A percentile compares a stretch with the other conserved stretches of the same genome.
Evolutionary conservation across 768 basidiomycete genomes (phyloP).

Genomic region (Amanita inopinata): DNA sequence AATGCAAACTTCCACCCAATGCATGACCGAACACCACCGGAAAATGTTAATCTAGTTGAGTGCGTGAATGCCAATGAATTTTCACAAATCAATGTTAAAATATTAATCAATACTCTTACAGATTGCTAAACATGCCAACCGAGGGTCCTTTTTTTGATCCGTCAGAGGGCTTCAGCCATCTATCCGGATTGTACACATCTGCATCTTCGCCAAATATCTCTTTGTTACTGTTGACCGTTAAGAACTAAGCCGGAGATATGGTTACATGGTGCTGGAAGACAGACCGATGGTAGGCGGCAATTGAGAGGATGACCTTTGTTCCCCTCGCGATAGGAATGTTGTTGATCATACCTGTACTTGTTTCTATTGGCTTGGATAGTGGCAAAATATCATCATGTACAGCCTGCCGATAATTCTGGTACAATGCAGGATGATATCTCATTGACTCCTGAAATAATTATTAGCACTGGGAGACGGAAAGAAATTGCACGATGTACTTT

Average conservation of each 20-base stretch:
- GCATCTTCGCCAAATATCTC: slow-evolving; percentile 52
- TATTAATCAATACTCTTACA: slow-evolving; percentile 28
- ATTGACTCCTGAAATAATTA: slow-evolving; percentile 32
- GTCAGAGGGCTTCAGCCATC: slow-evolving; percentile 36
- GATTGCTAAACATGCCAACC: slow-evolving; percentile 37
- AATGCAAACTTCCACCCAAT: slow-evolving; percentile 45
- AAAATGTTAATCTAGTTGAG: slow-evolving; percentile 31
- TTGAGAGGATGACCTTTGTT: slow-evolving; percentile 40
- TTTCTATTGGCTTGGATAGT: slow-evolving; percentile 41
- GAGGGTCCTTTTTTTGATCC: slow-evolving; percentile 27
- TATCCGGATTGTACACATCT: slow-evolving; percentile 40
- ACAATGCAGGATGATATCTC: slow-evolving; percentile 43
- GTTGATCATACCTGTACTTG: slow-evolving; percentile 30
- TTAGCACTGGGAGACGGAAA: background rate
- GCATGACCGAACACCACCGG: slow-evolving; percentile 36
- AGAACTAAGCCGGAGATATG: background rate
- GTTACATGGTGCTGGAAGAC: background rate
- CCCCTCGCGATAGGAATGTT: slow-evolving; percentile 42
- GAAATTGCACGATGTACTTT: slow-evolving; percentile 22
- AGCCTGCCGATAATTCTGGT: slow-evolving; percentile 43
- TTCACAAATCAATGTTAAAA: background rate
- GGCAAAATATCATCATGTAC: slow-evolving; percentile 48
- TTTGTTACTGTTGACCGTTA: slow-evolving; percentile 25
- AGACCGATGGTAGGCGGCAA: slow-evolving; percentile 47
- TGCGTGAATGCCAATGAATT: background rate